These are phyloP conservation scores for Sporodiniella umbellata DNA, from an alignment of 371 early-diverging fungal genomes.

Conservation along the genomic window DNA sequence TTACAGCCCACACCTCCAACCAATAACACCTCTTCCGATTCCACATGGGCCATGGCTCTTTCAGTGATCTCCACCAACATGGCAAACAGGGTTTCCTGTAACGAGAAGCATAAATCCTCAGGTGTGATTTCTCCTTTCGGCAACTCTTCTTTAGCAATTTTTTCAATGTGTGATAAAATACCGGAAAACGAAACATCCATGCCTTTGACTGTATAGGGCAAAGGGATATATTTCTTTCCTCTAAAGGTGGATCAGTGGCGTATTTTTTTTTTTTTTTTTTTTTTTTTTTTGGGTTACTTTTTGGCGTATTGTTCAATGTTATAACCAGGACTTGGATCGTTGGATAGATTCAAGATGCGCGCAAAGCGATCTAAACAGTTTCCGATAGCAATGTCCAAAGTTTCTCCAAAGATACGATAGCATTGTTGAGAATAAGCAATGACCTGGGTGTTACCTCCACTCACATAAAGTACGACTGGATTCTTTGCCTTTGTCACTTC, in stretches of 20 bases:
- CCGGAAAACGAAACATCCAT: conserved; percentile 99
- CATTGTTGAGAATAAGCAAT: conserved; percentile 94
- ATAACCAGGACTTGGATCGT: conserved; percentile 98
- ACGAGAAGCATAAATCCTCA: conserved; percentile 95
- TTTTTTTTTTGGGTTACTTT: conserved; percentile 38
- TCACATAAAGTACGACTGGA: conserved; percentile 98
- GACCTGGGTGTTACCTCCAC: conserved; percentile 99
- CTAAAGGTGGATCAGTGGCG: conserved; percentile 27
- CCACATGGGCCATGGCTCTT: conserved; percentile 99
- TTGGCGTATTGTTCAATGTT: conserved; percentile 98
- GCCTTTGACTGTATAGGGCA: conserved; percentile 99
- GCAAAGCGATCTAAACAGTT: conserved; percentile 99
- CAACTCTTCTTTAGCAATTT: conserved; percentile 65
- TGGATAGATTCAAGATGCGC: conserved; percentile 88
- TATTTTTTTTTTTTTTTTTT: not conserved
- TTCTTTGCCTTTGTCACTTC: conserved; percentile 95
- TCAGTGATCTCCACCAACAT: conserved; percentile 99
- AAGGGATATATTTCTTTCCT: conserved; percentile 83
- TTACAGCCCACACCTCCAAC: conserved; percentile 99
- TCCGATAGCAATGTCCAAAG: conserved; percentile 99
- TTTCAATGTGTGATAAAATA: conserved; percentile 88
- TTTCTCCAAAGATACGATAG: conserved; percentile 99
- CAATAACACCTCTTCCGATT: conserved; percentile 90
- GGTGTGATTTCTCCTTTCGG: conserved; percentile 61
- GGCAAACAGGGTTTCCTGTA: conserved; percentile 99